Base-by-base conservation (phyloP, 345 rosid genomes). In the Eucalyptus guilfoylei region DNA sequence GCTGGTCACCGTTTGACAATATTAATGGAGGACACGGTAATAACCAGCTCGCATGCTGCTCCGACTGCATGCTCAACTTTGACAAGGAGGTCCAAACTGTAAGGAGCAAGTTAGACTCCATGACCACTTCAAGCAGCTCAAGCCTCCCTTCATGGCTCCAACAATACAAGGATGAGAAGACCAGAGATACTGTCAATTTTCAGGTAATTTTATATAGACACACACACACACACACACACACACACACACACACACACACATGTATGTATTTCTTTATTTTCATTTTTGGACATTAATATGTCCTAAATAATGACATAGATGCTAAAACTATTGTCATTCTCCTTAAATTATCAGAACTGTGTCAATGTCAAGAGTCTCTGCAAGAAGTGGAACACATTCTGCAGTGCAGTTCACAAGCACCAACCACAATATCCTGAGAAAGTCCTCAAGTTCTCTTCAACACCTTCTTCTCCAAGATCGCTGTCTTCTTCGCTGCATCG, bases 101-200 rank as follows among this genome's bases (percentile, higher is more conserved):
- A 19, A 58, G 58, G 11, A 69, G 80, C 76, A 92, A 91, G 86
- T 91, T 91, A 62, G 34, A 80, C 9, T 47, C 86, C 32, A 72
- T 52, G 23, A n/a, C 87, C 28, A 88, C 85, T 37, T 88, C 93
- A 10, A 85, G 88, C 40, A 90, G 89, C 87, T 93, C 95, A 89
- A 93, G 91, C 89, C 90, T 96, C 92, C 97, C 97, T 45, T 83
- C 91, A 49, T 96, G 97, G 97, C 95, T 96, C 32, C 94, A 91
- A 87, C 92, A 91, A 89, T 90, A 91, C 92, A 95, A 95, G 91
- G 93, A 95, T 88, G 94, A 95, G 89, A 91, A 88, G 45, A 86
- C 83, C 89, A 88, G 88, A 86, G 91, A 87, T 50, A 30, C 64
- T 72, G 54, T 49, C 87, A 87, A 90, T 37, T 89, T 92, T 58